A percentile compares a stretch with the other conserved stretches of the same genome.
phyloP scores from a whole-genome alignment of 129 eudicot genomes.

The Apium graveolens region DNA sequence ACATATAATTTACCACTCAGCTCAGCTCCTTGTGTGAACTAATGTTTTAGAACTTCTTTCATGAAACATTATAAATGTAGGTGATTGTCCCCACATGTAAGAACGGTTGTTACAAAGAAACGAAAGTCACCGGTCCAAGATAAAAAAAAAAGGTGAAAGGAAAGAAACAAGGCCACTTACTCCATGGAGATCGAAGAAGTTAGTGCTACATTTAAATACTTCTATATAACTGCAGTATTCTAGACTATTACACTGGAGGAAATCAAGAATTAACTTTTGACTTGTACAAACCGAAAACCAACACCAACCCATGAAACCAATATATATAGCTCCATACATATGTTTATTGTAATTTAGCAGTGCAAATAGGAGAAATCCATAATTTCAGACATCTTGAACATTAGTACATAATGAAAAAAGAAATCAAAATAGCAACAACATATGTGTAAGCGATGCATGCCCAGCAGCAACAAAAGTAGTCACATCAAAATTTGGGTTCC shows the following conservation, averaged over 20 bases:
- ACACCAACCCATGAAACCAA: neutral
- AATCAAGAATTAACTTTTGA: neutral
- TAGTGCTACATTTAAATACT: neutral
- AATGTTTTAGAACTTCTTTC: too few relatives aligned
- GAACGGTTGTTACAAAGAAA: too few relatives aligned
- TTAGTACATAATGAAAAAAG: too few relatives aligned
- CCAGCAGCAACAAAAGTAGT: conserved; percentile 36
- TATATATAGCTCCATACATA: neutral
- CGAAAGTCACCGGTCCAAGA: neutral
- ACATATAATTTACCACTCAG: too few relatives aligned
- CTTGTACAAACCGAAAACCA: neutral
- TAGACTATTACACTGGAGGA: neutral
- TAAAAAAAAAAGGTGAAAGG: too few relatives aligned
- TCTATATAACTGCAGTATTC: neutral
- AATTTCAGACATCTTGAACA: neutral
- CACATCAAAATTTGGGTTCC: neutral
- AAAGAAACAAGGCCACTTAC: neutral
- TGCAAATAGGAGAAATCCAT: too few relatives aligned
- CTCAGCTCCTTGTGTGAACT: too few relatives aligned
- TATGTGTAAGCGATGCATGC: conserved; percentile 89
- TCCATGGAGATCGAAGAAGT: neutral
- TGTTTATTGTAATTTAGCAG: neutral
- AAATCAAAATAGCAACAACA: neutral
- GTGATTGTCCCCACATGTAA: neutral
- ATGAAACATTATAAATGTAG: too few relatives aligned